These are phyloP conservation scores for Monilinia vaccinii-corymbosi DNA, from an alignment of 2,329 filamentous ascomycete genomes.

Conservation along the genomic window DNA sequence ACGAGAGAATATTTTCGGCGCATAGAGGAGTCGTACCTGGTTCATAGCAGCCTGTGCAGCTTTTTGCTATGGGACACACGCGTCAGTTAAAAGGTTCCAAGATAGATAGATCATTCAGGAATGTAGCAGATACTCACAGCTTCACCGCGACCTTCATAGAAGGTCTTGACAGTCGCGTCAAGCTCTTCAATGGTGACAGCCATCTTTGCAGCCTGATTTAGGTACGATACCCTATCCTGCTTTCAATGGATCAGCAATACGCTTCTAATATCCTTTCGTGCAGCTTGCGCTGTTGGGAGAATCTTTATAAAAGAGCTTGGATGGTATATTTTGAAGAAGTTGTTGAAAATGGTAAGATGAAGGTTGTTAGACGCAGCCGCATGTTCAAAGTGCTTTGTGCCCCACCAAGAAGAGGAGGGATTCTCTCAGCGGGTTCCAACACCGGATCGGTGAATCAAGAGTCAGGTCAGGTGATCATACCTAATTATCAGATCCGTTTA, in stretches of 20 bases:
- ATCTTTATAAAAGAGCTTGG: conserved; percentile 12
- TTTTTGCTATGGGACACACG: conserved; percentile 66
- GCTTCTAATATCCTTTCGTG: conserved; percentile 14
- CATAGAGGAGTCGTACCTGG: conserved; percentile 52
- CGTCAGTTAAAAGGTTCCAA: conserved; percentile 30
- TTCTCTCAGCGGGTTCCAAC: background rate
- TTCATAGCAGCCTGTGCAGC: conserved; percentile 87
- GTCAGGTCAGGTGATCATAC: conserved; percentile 7
- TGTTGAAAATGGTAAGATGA: conserved; percentile 14
- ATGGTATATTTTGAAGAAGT: conserved; percentile 15
- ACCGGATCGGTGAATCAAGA: background rate
- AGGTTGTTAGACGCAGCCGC: conserved; percentile 16
- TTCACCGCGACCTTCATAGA: conserved; percentile 94
- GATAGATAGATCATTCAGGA: background rate
- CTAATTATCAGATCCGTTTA: background rate
- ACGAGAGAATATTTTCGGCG: conserved; percentile 12
- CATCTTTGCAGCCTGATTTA: conserved; percentile 40
- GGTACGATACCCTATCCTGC: conserved; percentile 18
- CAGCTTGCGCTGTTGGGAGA: conserved; percentile 23
- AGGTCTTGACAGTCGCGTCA: conserved; percentile 90
- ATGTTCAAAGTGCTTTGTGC: conserved; percentile 14
- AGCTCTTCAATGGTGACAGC: conserved; percentile 80
- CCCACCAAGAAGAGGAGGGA: conserved; percentile 13
- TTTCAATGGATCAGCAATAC: conserved; percentile 16
- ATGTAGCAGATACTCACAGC: conserved; percentile 50